Conservation (phyloP, 2,329 filamentous ascomycete genomes). For the Cladosporium sp. region DNA sequence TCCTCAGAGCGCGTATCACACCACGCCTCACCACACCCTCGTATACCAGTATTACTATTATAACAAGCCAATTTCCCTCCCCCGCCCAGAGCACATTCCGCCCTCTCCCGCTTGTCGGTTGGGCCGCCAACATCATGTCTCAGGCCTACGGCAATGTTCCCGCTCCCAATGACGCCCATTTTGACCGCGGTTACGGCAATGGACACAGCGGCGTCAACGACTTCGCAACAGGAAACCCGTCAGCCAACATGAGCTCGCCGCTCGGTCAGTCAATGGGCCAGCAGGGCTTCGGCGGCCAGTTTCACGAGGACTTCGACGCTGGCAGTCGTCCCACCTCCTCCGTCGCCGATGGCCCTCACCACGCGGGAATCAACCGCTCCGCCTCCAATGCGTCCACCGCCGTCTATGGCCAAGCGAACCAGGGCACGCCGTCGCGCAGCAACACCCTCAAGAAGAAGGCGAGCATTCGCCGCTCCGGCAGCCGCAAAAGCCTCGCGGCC, state of each 20-base stretch:
- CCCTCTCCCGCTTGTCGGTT: neutral
- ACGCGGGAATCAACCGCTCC: slow-evolving; percentile 54
- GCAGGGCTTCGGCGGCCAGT: slow-evolving; percentile 19
- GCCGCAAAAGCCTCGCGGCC: slow-evolving; percentile 74
- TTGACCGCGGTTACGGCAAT: slow-evolving; percentile 33
- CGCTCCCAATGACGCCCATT: slow-evolving; percentile 34
- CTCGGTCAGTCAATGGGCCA: slow-evolving; percentile 35
- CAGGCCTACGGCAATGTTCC: slow-evolving; percentile 36
- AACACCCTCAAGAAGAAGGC: slow-evolving; percentile 87
- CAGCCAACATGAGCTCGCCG: slow-evolving; percentile 30
- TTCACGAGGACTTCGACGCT: slow-evolving; percentile 62
- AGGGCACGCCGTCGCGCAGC: slow-evolving; percentile 49
- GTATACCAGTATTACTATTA: too few relatives aligned
- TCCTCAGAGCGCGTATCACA: too few relatives aligned
- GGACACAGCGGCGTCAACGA: slow-evolving; percentile 29
- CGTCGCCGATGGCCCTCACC: slow-evolving; percentile 53
- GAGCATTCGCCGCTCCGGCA: slow-evolving; percentile 69
- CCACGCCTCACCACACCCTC: too few relatives aligned
- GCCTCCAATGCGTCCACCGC: slow-evolving; percentile 53
- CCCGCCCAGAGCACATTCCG: slow-evolving; percentile 3
- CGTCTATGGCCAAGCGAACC: slow-evolving; percentile 20
- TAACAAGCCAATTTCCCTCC: too few relatives aligned
- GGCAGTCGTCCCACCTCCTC: slow-evolving; percentile 61
- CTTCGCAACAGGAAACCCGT: slow-evolving; percentile 36
- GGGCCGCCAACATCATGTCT: slow-evolving; percentile 16